Evolutionary conservation across 176 grass and related monocot genomes (phyloP), one percentile per base, ranked within the genome.

Genomic region (Cymbopogon citratus): DNA sequence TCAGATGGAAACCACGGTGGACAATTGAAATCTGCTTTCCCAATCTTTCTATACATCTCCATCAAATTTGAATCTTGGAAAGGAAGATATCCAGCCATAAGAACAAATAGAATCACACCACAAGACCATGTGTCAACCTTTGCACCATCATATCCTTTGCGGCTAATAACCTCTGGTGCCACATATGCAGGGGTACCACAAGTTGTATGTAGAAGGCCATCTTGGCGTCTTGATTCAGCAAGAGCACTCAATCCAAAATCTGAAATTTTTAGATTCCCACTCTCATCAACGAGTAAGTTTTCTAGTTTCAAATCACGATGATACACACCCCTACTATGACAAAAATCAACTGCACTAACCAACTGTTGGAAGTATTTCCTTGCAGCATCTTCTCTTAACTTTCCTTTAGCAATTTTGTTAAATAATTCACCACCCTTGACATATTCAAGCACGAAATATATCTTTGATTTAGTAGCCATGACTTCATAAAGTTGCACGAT

Each of bases 241-340:
- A 91, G 81, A 23, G 89, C 81, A 51, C 89, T 91, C 76, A 91
- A 77, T 57, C 89, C 89, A 78, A 91, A 91, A 71, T 91, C 89
- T 15, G 89, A 85, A 24, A 91, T 83, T 71, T 91, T 87, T 27
- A 91, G 45, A 60, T 87, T 84, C 26, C 71, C 89, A 81, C 87
- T 74, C 33, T 81, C 81, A 43, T 91, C 81, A 44, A 91, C 64
- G 3, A 91, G 89, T 66, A 91, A 28, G 31, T 91, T 87, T 81
- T 91, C 89, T 59, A 77, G 85, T 72, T 91, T 91, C 46, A 91
- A 10, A 69, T 91, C 89, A 59, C 89, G 85, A 79, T 91, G 89
- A 44, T 85, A 87, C 36, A 91, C 89, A 49, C 89, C 85, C 57
- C 89, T 81, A 51, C 89, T 84, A 43, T 91, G 89, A 60, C 89